Percentiles rank a stretch among this genome's conserved stretches.
phyloP scores from a whole-genome alignment of 768 basidiomycete genomes.

The Strobilomyces confusus region DNA sequence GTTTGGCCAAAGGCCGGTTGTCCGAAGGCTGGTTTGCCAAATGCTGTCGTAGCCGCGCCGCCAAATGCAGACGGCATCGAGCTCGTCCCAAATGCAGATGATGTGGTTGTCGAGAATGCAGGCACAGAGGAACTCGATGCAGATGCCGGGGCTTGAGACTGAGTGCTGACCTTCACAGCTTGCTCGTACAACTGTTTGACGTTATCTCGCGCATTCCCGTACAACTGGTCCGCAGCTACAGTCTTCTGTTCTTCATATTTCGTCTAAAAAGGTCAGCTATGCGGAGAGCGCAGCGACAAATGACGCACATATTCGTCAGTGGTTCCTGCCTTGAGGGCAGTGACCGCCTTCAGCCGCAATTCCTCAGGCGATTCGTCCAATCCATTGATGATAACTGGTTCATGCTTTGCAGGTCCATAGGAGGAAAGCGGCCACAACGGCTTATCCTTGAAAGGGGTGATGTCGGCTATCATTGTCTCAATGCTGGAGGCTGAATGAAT shows the following conservation, averaged over 20 bases:
- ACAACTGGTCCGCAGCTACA: slow-evolving; percentile 47
- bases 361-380: slow-evolving; percentile 80
- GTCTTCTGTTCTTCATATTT: slow-evolving; percentile 60
- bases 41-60: slow-evolving; percentile 19
- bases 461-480: slow-evolving; percentile 60
- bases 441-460: slow-evolving; percentile 57
- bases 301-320: slow-evolving; percentile 64
- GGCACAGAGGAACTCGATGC: slow-evolving; percentile 16
- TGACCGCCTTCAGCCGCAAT: slow-evolving; percentile 59
- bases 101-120: slow-evolving; percentile 23
- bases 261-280: slow-evolving; percentile 30
- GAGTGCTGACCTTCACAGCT: slow-evolving; percentile 42
- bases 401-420: slow-evolving; percentile 73
- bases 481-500: slow-evolving; percentile 35
- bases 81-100: slow-evolving; percentile 39
- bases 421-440: slow-evolving; percentile 78
- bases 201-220: slow-evolving; percentile 47
- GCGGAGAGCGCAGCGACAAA: neutral
- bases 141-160: slow-evolving; percentile 11
- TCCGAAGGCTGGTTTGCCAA: slow-evolving; percentile 33
- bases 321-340: slow-evolving; percentile 52
- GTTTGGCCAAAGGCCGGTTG: slow-evolving; percentile 39
- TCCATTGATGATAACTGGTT: slow-evolving; percentile 59
- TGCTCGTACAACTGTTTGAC: slow-evolving; percentile 47
- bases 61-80: slow-evolving; percentile 33